A percentile compares a stretch with the other conserved stretches of the same genome.
phyloP scores from a whole-genome alignment of 1,284 basidiomycete species.

The Trametes versicolor region DNA sequence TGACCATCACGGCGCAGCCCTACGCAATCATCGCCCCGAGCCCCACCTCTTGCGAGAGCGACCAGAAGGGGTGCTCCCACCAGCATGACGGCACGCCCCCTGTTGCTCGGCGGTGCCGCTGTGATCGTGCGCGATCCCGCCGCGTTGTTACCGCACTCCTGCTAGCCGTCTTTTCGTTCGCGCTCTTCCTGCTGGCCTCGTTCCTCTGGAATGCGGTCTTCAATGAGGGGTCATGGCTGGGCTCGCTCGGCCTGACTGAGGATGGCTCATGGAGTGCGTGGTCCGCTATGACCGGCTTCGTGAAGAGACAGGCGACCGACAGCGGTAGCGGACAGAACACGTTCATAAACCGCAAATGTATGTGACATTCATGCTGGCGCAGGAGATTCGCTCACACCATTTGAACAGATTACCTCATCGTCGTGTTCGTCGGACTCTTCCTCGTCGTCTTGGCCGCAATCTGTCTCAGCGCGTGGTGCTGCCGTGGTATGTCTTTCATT shows the following conservation, averaged over 20 bases:
- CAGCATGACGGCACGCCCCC: constrained; percentile 13
- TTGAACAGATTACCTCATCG: constrained; percentile 30
- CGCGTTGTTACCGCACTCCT: constrained; percentile 23
- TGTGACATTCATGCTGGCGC: neutral
- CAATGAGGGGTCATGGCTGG: constrained; percentile 27
- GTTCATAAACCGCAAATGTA: constrained; percentile 32
- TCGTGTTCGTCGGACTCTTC: constrained; percentile 35
- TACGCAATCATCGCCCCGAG: constrained; percentile 23
- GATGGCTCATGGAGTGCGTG: constrained; percentile 29
- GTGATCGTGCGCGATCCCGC: constrained; percentile 23
- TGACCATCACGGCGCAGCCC: constrained; percentile 27
- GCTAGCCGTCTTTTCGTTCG: constrained; percentile 20
- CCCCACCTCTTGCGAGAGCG: constrained; percentile 11
- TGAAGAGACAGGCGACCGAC: constrained; percentile 32
- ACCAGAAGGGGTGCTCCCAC: constrained; percentile 31
- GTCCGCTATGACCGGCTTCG: constrained; percentile 27
- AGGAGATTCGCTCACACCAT: neutral
- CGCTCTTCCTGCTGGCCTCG: constrained; percentile 21
- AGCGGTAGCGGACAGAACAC: constrained; percentile 13
- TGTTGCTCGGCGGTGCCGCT: constrained; percentile 20
- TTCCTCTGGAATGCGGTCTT: constrained; percentile 25
- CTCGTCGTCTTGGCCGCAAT: constrained; percentile 32
- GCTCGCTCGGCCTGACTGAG: constrained; percentile 21
- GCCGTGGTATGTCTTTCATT: constrained; percentile 22
- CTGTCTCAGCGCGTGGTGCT: constrained; percentile 37